phyloP scores from a whole-genome alignment of 345 rosid genomes.

The Eucalyptus fibrosa region DNA sequence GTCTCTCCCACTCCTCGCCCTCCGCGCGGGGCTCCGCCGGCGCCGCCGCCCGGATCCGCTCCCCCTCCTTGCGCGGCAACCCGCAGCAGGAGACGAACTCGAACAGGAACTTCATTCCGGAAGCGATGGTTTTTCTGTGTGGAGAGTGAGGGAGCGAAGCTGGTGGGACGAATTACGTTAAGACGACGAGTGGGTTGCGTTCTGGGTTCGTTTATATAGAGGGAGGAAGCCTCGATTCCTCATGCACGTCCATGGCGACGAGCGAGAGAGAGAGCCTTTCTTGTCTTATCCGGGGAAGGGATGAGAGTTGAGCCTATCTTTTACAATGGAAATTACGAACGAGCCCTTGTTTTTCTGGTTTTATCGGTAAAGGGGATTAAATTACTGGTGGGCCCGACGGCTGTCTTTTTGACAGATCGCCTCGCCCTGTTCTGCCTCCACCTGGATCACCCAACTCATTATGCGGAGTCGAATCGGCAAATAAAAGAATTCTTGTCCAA shows the following conservation, averaged over 20 bases:
- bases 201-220: background rate
- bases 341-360: background rate
- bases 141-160: background rate
- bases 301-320: background rate
- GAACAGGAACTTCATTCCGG: constrained; percentile 12
- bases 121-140: background rate
- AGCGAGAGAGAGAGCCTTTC: background rate
- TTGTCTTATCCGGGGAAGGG: background rate
- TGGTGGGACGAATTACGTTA: background rate
- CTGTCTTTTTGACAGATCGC: background rate
- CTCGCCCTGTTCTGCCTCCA: background rate
- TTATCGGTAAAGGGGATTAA: background rate
- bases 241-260: background rate
- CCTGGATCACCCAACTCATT: background rate
- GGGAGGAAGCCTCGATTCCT: background rate
- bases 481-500: background rate
- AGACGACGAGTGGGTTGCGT: background rate
- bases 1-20: background rate
- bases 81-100: constrained; percentile 38
- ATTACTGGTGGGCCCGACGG: background rate
- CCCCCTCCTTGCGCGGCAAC: background rate
- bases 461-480: background rate
- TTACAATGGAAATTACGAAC: background rate
- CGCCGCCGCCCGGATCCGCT: background rate
- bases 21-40: background rate